Base-by-base conservation (phyloP, 1,284 basidiomycete genomes). In the Stygiomarasmius scandens region DNA sequence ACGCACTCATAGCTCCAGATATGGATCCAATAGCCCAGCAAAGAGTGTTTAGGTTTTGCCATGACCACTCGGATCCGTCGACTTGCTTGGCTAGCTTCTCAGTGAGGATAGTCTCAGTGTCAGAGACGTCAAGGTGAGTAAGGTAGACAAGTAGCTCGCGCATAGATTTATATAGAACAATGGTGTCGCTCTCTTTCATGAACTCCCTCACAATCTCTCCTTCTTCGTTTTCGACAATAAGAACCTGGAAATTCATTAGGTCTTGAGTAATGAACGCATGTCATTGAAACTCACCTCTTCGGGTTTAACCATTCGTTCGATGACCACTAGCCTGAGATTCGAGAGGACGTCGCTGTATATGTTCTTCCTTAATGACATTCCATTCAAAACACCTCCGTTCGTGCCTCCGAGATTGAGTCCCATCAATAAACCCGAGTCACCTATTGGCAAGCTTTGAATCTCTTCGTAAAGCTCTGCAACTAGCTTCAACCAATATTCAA, bases 1-100 rank as follows among this genome's bases (percentile, higher is more conserved):
- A 83, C 90, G 72, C 69, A 95, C 95, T 98, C 97, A 99, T 99
- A 2, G 97, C 96, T 55, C 96, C 96, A 27, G 96, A 98, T 63
- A 99, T 99, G 2, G 96, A 98, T 58, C 97, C 97, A 67, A 99
- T 99, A 46, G 97, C 97, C 97, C 97, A 99, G 74, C 97, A 99
- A 16, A 99, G 86, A 2, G 97, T 99, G 77, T 99, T 99, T 61
- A 99, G 81, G 73, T 99, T 99, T 68, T 96, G 92, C 97, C 97
- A 99, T 32, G 95, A 97, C 97, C 97, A 99, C 76, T 99, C 97
- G 19, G 92, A 89, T 12, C 95, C 95, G 67, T 98, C 96, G 12
- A 98, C 95, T 81, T 99, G 97, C 77, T 96, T 97, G 34, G 92
- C 83, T 36, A 99, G 82, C 77, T 99, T 99, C 76, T 98, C 96